A percentile compares a stretch with the other conserved stretches of the same genome.
Conservation (phyloP, 495 filamentous ascomycete species). For the Geoglossum glabrum region DNA sequence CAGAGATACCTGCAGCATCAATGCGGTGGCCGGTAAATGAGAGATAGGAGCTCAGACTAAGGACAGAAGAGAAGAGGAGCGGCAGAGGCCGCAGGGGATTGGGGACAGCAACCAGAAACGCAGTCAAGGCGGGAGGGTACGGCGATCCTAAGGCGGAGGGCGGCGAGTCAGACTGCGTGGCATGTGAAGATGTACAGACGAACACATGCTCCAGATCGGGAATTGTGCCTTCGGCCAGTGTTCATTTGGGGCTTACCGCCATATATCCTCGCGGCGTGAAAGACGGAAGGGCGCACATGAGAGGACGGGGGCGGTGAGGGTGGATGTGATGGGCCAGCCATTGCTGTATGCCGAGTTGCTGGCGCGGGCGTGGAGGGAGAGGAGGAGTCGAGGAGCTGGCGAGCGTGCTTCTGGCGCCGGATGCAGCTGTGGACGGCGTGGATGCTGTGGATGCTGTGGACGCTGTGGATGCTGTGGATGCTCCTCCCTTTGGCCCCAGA, state of each 20-base stretch:
- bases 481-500: neutral
- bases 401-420: neutral
- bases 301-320: neutral
- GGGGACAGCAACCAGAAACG: slow-evolving; percentile 59
- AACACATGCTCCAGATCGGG: neutral
- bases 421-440: too few relatives aligned
- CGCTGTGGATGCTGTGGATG: too few relatives aligned
- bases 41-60: slow-evolving; percentile 75
- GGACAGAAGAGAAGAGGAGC: slow-evolving; percentile 61
- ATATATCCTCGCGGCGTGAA: neutral
- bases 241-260: slow-evolving; percentile 3
- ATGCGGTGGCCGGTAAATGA: slow-evolving; percentile 59
- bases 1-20: slow-evolving; percentile 66
- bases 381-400: neutral
- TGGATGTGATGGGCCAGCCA: neutral
- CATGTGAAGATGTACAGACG: neutral
- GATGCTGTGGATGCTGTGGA: too few relatives aligned
- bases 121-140: slow-evolving; percentile 56
- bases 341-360: neutral
- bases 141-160: slow-evolving; percentile 40
- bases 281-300: neutral
- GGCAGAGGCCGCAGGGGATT: slow-evolving; percentile 59
- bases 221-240: neutral
- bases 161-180: neutral
- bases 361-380: neutral